Percentiles rank a stretch among this genome's conserved stretches.
Evolutionary conservation across 2,329 filamentous ascomycete genomes (phyloP).

Genomic region (Thielaviopsis punctulata): DNA sequence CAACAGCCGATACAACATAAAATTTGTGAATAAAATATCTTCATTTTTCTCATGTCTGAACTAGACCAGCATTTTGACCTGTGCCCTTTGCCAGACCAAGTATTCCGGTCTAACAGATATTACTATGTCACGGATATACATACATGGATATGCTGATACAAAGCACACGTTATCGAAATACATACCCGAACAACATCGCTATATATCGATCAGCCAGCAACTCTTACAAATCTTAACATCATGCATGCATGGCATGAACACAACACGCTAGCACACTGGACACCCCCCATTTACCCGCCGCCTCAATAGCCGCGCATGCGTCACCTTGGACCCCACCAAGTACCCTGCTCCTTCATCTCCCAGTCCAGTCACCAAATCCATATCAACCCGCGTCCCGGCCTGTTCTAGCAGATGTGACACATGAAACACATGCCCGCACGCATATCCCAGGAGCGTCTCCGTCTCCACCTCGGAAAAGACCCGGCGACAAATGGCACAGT

Average conservation of each 20-base stretch:
- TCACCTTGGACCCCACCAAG: constrained; percentile 74
- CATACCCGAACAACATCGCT: background rate
- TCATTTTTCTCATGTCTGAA: too few relatives aligned
- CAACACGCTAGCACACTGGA: constrained; percentile 36
- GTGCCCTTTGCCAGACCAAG: background rate
- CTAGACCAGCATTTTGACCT: background rate
- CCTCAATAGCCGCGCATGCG: constrained; percentile 60
- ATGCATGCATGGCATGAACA: background rate
- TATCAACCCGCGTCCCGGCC: constrained; percentile 28
- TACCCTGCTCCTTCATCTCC: constrained; percentile 30
- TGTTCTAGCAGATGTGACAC: constrained; percentile 48
- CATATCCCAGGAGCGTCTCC: constrained; percentile 63
- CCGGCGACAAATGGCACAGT: constrained; percentile 41
- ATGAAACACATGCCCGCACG: constrained; percentile 70
- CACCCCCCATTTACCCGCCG: constrained; percentile 52
- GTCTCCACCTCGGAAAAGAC: constrained; percentile 43
- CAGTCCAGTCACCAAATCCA: constrained; percentile 26
- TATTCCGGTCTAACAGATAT: background rate
- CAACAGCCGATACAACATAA: too few relatives aligned
- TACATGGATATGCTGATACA: too few relatives aligned
- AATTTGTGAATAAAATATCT: too few relatives aligned
- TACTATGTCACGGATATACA: too few relatives aligned
- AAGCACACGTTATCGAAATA: too few relatives aligned
- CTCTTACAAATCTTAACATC: too few relatives aligned
- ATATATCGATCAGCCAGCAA: too few relatives aligned